These are phyloP conservation scores for Xylaria sp. DNA, from an alignment of 2,329 filamentous ascomycete genomes.

Conservation along the genomic window DNA sequence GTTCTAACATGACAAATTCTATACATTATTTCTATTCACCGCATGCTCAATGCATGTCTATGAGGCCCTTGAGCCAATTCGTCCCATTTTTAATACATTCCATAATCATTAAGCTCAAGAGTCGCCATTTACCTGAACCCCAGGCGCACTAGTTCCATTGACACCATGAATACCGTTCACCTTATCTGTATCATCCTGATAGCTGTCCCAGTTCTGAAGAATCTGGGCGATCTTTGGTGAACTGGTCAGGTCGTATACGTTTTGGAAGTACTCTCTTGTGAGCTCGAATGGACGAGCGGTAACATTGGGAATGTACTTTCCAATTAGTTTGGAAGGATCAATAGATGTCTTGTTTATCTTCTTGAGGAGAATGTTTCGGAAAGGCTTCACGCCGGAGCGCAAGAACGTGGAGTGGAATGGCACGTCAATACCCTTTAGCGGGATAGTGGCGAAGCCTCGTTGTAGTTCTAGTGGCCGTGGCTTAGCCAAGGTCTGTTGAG, in stretches of 20 bases:
- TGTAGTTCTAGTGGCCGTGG: constrained; percentile 88
- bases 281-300: constrained; percentile 95
- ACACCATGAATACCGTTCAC: constrained; percentile 51
- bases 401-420: constrained; percentile 99
- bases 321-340: constrained; percentile 94
- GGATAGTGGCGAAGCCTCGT: constrained; percentile 96
- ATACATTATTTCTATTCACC: constrained; percentile 20
- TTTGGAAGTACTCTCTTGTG: constrained; percentile 99
- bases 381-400: constrained; percentile 97
- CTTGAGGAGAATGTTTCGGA: constrained; percentile 98
- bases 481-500: constrained; percentile 88
- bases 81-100: constrained; percentile 2
- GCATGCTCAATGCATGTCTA: constrained; percentile 8
- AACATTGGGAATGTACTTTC: constrained; percentile 99
- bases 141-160: constrained; percentile 51
- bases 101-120: constrained; percentile 3
- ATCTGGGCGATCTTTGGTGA: constrained; percentile 79
- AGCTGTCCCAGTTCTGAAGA: constrained; percentile 87
- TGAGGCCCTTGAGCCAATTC: neutral
- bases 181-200: constrained; percentile 62
- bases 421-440: constrained; percentile 95
- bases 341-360: constrained; percentile 99
- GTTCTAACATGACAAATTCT: constrained; percentile 15
- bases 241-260: constrained; percentile 95
- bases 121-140: constrained; percentile 43